Conservation (phyloP, 768 basidiomycete species). For the Infundibulicybe gibba region DNA sequence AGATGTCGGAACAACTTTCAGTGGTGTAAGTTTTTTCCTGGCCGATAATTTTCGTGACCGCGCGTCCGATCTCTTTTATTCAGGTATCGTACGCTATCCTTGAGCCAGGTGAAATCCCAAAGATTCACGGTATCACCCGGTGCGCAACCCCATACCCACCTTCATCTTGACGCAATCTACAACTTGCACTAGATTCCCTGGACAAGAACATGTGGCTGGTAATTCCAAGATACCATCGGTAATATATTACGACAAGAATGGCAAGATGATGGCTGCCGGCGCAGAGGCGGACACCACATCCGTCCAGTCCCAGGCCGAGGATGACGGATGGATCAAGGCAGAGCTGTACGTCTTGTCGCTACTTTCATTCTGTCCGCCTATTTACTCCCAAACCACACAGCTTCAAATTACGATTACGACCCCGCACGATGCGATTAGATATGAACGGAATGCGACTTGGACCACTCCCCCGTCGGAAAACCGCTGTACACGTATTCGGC, state of each 20-base stretch:
- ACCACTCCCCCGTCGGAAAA: conserved; percentile 60
- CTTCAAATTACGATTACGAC: conserved; percentile 78
- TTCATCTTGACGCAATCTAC: conserved; percentile 8
- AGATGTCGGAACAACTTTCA: conserved; percentile 82
- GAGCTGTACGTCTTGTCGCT: conserved; percentile 57
- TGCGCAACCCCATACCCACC: conserved; percentile 23
- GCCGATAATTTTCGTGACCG: not conserved
- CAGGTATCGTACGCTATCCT: conserved; percentile 78
- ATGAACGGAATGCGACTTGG: conserved; percentile 84
- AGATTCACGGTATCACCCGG: conserved; percentile 80
- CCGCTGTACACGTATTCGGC: conserved; percentile 72
- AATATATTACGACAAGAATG: conserved; percentile 68
- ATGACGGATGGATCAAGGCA: conserved; percentile 72
- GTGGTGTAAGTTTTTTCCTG: conserved; percentile 49
- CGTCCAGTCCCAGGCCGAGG: conserved; percentile 63
- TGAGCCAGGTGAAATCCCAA: conserved; percentile 77
- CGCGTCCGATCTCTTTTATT: conserved; percentile 1
- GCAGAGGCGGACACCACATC: conserved; percentile 70
- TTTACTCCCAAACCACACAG: conserved; percentile 25
- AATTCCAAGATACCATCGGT: conserved; percentile 82
- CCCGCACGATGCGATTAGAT: conserved; percentile 72
- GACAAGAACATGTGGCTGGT: conserved; percentile 82
- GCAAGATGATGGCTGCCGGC: conserved; percentile 66
- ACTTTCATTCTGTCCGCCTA: conserved; percentile 1
- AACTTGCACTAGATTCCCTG: conserved; percentile 58